A percentile compares a stretch with the other conserved stretches of the same genome.
Conservation (phyloP, 1,139 yeast genomes). For the Arxiozyma slooffiae region DNA sequence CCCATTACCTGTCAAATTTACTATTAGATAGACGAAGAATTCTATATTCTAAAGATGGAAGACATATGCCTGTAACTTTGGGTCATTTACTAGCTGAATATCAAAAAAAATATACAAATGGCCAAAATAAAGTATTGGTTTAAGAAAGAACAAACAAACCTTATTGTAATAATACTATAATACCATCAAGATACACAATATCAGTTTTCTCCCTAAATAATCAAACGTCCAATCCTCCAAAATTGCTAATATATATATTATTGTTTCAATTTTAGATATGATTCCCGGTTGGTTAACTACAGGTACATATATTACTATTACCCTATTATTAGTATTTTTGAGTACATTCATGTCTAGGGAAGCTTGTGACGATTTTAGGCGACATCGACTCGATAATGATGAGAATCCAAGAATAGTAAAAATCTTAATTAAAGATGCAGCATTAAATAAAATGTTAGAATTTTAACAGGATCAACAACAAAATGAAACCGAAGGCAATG, state of each 20-base stretch:
- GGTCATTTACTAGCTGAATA: slow-evolving; percentile 27
- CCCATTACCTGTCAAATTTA: slow-evolving; percentile 21
- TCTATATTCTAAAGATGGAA: slow-evolving; percentile 48
- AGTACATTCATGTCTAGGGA: slow-evolving; percentile 87
- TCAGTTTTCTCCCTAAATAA: slow-evolving; percentile 84
- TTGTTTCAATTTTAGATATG: slow-evolving; percentile 87
- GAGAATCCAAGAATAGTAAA: slow-evolving; percentile 61
- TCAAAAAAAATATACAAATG: slow-evolving; percentile 13
- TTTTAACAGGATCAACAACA: neutral
- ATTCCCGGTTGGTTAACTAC: slow-evolving; percentile 97
- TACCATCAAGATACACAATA: slow-evolving; percentile 78
- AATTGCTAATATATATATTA: slow-evolving; percentile 77
- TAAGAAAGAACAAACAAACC: slow-evolving; percentile 60
- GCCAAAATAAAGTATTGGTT: slow-evolving; percentile 31
- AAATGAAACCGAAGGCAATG: neutral
- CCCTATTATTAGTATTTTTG: slow-evolving; percentile 79
- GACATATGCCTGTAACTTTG: slow-evolving; percentile 59
- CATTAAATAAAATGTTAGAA: slow-evolving; percentile 5
- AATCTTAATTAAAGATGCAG: slow-evolving; percentile 16
- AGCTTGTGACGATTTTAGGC: slow-evolving; percentile 83
- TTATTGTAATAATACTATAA: slow-evolving; percentile 58
- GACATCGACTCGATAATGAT: slow-evolving; percentile 75
- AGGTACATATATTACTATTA: slow-evolving; percentile 88
- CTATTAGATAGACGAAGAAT: slow-evolving; percentile 28
- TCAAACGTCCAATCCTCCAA: slow-evolving; percentile 84